Conservation (phyloP, 176 grass and related monocot species). For the Calamus simplicifolius region DNA sequence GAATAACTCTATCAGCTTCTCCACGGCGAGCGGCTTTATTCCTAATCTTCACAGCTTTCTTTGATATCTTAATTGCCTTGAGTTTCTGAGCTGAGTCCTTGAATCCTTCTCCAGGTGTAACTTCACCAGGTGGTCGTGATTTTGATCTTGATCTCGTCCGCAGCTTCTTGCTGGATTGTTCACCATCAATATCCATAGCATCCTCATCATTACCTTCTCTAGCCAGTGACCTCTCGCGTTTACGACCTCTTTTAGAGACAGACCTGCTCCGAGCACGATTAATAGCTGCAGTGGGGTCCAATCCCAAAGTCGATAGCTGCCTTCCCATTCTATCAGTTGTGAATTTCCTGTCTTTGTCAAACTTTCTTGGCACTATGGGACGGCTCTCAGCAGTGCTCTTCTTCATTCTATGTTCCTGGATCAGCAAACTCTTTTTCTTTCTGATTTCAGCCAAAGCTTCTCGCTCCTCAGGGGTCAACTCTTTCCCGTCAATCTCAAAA, state of each 20-base stretch:
- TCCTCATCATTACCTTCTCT: constrained; percentile 27
- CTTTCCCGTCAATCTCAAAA: constrained; percentile 57
- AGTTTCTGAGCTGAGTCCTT: constrained; percentile 53
- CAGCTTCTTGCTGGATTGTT: constrained; percentile 54
- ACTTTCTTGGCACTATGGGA: constrained; percentile 64
- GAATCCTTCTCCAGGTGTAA: constrained; percentile 60
- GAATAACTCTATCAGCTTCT: constrained; percentile 76
- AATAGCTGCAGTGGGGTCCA: constrained; percentile 41
- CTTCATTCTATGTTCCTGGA: constrained; percentile 76
- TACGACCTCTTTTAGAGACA: constrained; percentile 32
- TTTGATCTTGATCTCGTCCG: constrained; percentile 29
- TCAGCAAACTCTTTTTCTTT: constrained; percentile 53
- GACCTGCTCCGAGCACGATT: constrained; percentile 28
- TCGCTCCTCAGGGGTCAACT: constrained; percentile 40
- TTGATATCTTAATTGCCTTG: constrained; percentile 50
- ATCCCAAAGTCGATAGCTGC: constrained; percentile 43
- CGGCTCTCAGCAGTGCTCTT: constrained; percentile 83
- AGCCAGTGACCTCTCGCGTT: constrained; percentile 50
- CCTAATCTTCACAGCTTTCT: constrained; percentile 39
- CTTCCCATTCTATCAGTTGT: constrained; percentile 42
- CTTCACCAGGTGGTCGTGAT: constrained; percentile 37
- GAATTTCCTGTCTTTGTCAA: constrained; percentile 41
- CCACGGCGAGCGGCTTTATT: constrained; percentile 76
- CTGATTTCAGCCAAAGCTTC: constrained; percentile 51
- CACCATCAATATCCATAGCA: constrained; percentile 46